phyloP scores from a whole-genome alignment of 192 early-diverging fungal genomes.

The Rhizophagus prolifer region DNA sequence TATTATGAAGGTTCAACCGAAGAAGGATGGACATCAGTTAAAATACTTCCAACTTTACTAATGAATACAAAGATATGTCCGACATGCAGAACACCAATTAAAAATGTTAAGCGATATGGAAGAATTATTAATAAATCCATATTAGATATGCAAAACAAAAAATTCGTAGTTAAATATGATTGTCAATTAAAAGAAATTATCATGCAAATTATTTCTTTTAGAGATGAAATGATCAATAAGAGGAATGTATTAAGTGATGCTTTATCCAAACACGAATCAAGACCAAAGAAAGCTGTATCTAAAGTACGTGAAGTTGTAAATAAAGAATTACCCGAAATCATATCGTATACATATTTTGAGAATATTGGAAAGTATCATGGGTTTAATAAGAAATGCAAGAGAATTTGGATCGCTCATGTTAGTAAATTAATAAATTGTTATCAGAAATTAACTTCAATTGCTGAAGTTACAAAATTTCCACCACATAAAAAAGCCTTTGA shows the following conservation, averaged over 20 bases:
- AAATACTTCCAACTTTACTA: not conserved
- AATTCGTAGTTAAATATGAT: slow-evolving; percentile 13
- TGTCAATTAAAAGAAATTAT: not conserved
- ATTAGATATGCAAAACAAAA: slow-evolving; percentile 23
- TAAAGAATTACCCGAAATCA: too few species aligned
- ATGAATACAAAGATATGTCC: not conserved
- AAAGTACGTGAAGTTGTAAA: too few species aligned
- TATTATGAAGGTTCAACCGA: slow-evolving; percentile 37
- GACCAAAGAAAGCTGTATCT: too few species aligned
- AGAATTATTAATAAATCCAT: slow-evolving; percentile 18
- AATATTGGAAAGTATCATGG: too few species aligned
- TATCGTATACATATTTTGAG: too few species aligned
- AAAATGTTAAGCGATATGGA: slow-evolving; percentile 22
- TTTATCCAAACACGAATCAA: not conserved
- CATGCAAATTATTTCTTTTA: not conserved
- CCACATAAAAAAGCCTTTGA: too few species aligned
- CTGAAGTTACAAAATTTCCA: too few species aligned
- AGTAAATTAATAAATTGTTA: too few species aligned
- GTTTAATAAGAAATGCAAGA: too few species aligned
- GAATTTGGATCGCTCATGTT: too few species aligned
- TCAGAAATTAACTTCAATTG: too few species aligned
- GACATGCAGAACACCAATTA: slow-evolving; percentile 1
- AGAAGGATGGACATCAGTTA: not conserved
- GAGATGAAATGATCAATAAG: not conserved
- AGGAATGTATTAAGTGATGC: too few species aligned